Conservation (phyloP, 1,139 yeast species). For the Geotrichum europaeum region DNA sequence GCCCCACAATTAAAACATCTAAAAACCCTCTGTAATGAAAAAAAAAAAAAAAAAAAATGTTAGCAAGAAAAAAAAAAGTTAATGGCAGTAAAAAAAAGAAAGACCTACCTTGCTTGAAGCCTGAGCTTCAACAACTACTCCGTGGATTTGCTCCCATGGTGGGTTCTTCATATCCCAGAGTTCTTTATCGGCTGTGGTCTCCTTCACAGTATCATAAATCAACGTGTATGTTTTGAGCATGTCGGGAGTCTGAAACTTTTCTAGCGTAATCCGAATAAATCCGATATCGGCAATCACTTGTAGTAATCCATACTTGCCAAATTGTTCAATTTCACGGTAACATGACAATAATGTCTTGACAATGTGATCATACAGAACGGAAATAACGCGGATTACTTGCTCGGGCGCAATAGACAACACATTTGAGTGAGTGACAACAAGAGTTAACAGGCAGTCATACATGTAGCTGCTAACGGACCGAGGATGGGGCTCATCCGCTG, state of each 20-base stretch:
- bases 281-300: conserved; percentile 40
- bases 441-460: conserved; percentile 45
- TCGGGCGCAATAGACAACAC: conserved; percentile 45
- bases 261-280: conserved; percentile 34
- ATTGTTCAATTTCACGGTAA: conserved; percentile 38
- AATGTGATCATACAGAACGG: conserved; percentile 44
- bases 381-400: conserved; percentile 41
- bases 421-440: conserved; percentile 50
- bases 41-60: neutral
- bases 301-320: conserved; percentile 36
- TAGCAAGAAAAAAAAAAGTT: neutral
- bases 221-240: conserved; percentile 29
- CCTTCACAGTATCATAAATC: conserved; percentile 30
- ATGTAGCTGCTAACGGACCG: conserved; percentile 39
- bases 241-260: conserved; percentile 30
- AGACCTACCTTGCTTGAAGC: conserved; percentile 14
- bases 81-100: neutral
- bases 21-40: conserved; percentile 7
- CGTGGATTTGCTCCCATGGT: conserved; percentile 26
- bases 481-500: conserved; percentile 34
- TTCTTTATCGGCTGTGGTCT: conserved; percentile 24
- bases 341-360: conserved; percentile 41
- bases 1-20: conserved; percentile 12
- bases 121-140: conserved; percentile 22
- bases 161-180: conserved; percentile 27